Evolutionary conservation across 768 basidiomycete genomes (phyloP).

Genomic region (Leccinum subtestaceum): DNA sequence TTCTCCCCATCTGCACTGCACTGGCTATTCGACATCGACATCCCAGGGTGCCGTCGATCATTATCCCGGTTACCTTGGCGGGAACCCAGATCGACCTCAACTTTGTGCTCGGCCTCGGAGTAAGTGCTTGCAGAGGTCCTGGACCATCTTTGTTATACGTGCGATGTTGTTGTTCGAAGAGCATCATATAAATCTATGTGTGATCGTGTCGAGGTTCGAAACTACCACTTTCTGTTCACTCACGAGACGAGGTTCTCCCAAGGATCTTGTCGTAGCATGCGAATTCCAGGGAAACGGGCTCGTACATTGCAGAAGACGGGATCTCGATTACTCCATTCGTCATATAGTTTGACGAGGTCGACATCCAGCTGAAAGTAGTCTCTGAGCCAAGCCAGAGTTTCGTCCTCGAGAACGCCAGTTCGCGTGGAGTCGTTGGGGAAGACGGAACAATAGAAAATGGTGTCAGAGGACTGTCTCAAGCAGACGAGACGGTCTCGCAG

Average conservation of each 20-base stretch:
- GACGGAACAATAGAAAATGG: conserved; percentile 67
- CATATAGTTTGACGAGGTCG: conserved; percentile 68
- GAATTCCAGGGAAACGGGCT: conserved; percentile 72
- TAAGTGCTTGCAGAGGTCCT: conserved; percentile 75
- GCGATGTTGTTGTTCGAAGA: conserved; percentile 96
- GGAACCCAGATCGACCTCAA: too few species aligned
- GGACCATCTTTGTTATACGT: conserved; percentile 93
- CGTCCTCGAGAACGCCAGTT: conserved; percentile 44
- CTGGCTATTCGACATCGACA: too few species aligned
- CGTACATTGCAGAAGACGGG: conserved; percentile 65
- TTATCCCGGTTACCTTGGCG: too few species aligned
- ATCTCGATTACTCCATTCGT: conserved; percentile 72
- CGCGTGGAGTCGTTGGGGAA: conserved; percentile 47
- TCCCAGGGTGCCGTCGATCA: too few species aligned
- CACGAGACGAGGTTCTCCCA: conserved; percentile 96
- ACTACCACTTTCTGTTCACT: conserved; percentile 32
- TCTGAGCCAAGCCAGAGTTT: conserved; percentile 71
- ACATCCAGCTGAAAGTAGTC: conserved; percentile 90
- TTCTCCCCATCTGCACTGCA: too few species aligned
- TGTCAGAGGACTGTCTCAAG: conserved; percentile 64
- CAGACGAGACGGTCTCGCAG: conserved; percentile 82
- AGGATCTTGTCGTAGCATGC: conserved; percentile 88
- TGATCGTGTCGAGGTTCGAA: conserved; percentile 10
- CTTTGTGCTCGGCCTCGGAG: too few species aligned
- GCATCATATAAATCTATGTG: conserved; percentile 79